Base-by-base conservation (phyloP, 2,329 filamentous ascomycete genomes). In the Fusarium globosum region DNA sequence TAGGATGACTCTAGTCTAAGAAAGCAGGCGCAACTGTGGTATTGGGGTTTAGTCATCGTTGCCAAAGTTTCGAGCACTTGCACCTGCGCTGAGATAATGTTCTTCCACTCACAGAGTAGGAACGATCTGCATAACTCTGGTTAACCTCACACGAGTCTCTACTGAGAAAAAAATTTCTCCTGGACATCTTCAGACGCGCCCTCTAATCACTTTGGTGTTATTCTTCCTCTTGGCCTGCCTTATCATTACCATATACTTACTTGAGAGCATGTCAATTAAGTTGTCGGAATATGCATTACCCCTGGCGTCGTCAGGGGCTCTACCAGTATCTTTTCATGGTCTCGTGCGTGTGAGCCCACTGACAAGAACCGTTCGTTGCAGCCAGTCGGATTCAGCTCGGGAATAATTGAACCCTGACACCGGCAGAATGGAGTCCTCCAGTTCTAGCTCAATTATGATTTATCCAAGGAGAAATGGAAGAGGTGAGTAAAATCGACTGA, bases 391-490 rank as follows among this genome's bases (percentile, higher is more conserved):
- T 58, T 59, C 56, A 67, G 57, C 23, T 70, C 71, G 75, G 75
- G 68, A 74, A 73, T 72, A 77, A 73, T 39, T 46, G 58, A 72
- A 69, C 65, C 65, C 67, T 69, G 65, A 39, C 46, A 53, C 53
- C 51, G 61, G 72, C 41, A 71, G 53, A 77, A 72, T 51, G 68
- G 74, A 74, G 61, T 36, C 15, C 28, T 20, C 68, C 35, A 30
- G 30, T 69, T 63, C 46, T 65, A 49, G 61, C 53, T 67, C 39
- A 48, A 28, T 14, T 38, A 20, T 23, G 7, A 38, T 28, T 46
- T 67, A 53, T 33, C 49, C 56, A 55, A 48, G 64, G 65, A 62
- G 64, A 68, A 67, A 65, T 46, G 65, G 65, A 49, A 45, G 49
- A 49, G 52, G 43, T 49, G 56, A 48, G 45, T 23, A 49, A 39